Percentiles rank a stretch among this genome's conserved stretches.
Conservation (phyloP, 2,329 filamentous ascomycete genomes). For the Exophiala xenobiotica region DNA sequence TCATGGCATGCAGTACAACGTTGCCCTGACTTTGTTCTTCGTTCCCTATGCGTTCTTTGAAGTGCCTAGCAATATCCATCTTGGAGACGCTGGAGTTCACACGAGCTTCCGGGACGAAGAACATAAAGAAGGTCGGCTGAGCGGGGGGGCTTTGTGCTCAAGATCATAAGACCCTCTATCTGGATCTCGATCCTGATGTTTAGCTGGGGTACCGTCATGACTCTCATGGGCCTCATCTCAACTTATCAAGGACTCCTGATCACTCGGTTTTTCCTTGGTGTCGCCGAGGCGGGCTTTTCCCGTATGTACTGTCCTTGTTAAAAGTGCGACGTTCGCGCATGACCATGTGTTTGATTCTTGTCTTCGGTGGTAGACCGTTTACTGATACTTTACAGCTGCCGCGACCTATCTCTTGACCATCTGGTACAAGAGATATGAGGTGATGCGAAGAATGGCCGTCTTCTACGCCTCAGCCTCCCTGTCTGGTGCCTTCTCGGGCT, state of each 20-base stretch:
- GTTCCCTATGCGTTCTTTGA: conserved; percentile 42
- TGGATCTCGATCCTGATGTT: conserved; percentile 55
- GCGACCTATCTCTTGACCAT: conserved; percentile 33
- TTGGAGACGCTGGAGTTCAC: too few relatives aligned
- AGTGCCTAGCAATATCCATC: conserved; percentile 44
- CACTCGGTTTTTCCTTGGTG: conserved; percentile 49
- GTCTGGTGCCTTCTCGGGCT: conserved; percentile 48
- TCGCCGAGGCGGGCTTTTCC: conserved; percentile 41
- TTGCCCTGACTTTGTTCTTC: conserved; percentile 43
- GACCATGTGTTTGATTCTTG: background rate
- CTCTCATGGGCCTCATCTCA: conserved; percentile 53
- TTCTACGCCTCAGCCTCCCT: conserved; percentile 35
- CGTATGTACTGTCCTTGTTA: background rate
- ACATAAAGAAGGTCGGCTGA: too few relatives aligned
- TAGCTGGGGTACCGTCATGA: conserved; percentile 40
- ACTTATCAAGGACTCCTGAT: conserved; percentile 53
- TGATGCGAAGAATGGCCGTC: conserved; percentile 33
- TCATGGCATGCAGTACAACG: conserved; percentile 37
- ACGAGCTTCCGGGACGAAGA: too few relatives aligned
- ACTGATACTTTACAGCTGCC: conserved; percentile 39
- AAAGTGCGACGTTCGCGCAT: background rate
- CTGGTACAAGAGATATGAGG: conserved; percentile 35
- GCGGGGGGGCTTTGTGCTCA: too few relatives aligned
- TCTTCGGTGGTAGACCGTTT: background rate
- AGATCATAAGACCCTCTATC: conserved; percentile 49